Percentiles rank a stretch among this genome's conserved stretches.
Evolutionary conservation across 2,329 filamentous ascomycete genomes (phyloP).

Genomic region (Talaromyces sp.): DNA sequence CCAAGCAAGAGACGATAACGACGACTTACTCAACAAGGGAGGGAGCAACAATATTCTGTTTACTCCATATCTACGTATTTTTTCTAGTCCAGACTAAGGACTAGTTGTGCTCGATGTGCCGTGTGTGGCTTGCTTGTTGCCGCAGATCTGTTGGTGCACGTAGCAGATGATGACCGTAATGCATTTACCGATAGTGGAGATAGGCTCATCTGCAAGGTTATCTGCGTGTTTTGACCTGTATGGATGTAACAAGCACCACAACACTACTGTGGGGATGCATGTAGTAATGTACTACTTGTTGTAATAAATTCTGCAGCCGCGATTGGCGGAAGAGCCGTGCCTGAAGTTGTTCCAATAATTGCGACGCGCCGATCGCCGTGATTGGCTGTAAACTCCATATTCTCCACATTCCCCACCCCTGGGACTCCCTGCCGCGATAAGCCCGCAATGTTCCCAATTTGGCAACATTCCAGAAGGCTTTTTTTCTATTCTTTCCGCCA

Average conservation of each 20-base stretch:
- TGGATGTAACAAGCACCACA: background rate
- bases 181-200: background rate
- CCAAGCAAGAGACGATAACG: background rate
- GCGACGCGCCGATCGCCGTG: background rate
- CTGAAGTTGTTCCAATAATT: background rate
- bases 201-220: background rate
- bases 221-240: background rate
- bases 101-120: background rate
- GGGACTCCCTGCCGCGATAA: background rate
- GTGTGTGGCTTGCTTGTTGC: background rate
- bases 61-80: background rate
- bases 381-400: background rate
- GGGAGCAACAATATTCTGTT: background rate
- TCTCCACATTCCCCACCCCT: no score
- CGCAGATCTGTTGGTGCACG: background rate
- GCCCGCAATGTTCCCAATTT: background rate
- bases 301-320: background rate
- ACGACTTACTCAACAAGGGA: background rate
- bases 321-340: background rate
- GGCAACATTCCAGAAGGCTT: background rate
- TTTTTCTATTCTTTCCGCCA: background rate
- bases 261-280: background rate
- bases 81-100: background rate
- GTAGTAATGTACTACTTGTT: no score
- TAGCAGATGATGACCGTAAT: background rate